Conservation (phyloP, 192 early-diverging fungal genomes). For the Globomyces pollinis-pini region DNA sequence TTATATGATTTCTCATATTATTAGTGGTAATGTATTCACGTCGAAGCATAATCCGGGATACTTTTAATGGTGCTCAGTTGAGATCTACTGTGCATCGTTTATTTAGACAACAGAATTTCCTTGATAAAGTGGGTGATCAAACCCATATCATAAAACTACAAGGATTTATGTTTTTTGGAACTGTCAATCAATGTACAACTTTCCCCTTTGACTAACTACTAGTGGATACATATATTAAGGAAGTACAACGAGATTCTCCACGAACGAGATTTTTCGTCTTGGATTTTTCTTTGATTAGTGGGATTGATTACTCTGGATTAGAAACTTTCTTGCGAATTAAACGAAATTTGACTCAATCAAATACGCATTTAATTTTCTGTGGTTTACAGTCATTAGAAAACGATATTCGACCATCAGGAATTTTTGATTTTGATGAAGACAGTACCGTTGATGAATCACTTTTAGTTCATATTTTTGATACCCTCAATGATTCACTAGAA, state of each 20-base stretch:
- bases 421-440: constrained; percentile 26
- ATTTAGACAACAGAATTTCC: constrained; percentile 78
- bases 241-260: constrained; percentile 32
- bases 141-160: constrained; percentile 86
- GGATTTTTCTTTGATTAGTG: constrained; percentile 80
- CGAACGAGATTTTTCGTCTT: constrained; percentile 81
- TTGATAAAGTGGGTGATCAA: constrained; percentile 74
- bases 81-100: constrained; percentile 83
- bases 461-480: constrained; percentile 69
- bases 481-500: constrained; percentile 82
- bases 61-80: constrained; percentile 49
- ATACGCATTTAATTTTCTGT: constrained; percentile 79
- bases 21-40: constrained; percentile 52
- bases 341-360: constrained; percentile 56
- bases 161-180: constrained; percentile 95
- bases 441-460: constrained; percentile 21
- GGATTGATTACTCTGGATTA: constrained; percentile 82
- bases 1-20: too few species aligned
- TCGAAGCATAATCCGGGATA: constrained; percentile 30
- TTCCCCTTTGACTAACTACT: too few species aligned
- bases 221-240: constrained; percentile 29
- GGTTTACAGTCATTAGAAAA: constrained; percentile 39
- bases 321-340: constrained; percentile 84
- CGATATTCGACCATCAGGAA: constrained; percentile 23
- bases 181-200: constrained; percentile 74